Percentiles rank a stretch among this genome's conserved stretches.
Evolutionary conservation across 257 asterid species (phyloP).

Genomic region (Solanum raphanifolium): DNA sequence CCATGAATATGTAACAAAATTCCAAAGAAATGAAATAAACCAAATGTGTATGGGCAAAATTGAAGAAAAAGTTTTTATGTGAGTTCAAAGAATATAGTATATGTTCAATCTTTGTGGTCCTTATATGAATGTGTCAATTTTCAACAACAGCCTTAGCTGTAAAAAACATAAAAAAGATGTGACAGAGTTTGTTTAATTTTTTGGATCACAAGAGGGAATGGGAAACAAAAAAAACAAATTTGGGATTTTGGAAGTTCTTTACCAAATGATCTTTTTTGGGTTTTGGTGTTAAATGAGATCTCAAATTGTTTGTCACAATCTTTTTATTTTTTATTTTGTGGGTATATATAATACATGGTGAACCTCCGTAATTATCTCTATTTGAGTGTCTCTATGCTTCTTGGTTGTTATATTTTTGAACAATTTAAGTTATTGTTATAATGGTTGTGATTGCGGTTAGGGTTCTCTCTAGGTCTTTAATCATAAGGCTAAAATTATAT

Average conservation of each 20-base stretch:
- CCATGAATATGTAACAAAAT: constrained; percentile 41
- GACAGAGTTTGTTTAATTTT: constrained; percentile 63
- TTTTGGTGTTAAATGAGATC: not conserved
- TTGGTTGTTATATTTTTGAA: not conserved
- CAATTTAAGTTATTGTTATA: not conserved
- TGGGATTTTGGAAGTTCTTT: constrained; percentile 35
- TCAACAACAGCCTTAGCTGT: constrained; percentile 76
- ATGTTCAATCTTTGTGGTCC: constrained; percentile 59
- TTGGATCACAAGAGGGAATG: constrained; percentile 15
- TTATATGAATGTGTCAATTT: constrained; percentile 56
- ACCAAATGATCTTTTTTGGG: not conserved
- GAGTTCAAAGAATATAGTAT: constrained; percentile 68
- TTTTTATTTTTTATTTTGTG: not conserved
- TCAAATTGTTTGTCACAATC: not conserved
- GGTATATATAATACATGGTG: not conserved
- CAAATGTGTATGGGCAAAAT: constrained; percentile 67
- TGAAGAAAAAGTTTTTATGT: constrained; percentile 20
- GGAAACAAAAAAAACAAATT: constrained; percentile 25
- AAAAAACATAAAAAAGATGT: constrained; percentile 55
- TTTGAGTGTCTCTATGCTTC: not conserved
- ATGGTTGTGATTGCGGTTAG: not conserved
- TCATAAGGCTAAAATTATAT: not conserved
- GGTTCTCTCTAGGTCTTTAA: not conserved
- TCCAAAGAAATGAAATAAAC: constrained; percentile 10
- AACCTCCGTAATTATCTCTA: not conserved